These are phyloP conservation scores for Bacterosira constricta DNA, from an alignment of 108 stramenopile species.

Conservation along the genomic window DNA sequence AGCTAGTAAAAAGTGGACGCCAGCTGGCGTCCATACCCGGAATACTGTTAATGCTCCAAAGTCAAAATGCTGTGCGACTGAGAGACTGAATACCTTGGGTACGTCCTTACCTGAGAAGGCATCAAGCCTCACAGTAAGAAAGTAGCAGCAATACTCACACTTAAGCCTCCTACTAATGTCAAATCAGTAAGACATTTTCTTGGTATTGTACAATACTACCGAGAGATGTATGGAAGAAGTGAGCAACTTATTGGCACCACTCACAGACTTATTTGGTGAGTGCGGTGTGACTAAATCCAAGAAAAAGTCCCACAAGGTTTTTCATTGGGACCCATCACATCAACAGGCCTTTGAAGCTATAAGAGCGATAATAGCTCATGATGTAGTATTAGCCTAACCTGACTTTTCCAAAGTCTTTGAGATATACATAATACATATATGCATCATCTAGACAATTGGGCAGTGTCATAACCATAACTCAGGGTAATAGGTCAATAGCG, in stretches of 20 bases:
- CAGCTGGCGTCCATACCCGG: too few relatives aligned
- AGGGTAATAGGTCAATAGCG: neutral
- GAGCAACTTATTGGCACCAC: neutral
- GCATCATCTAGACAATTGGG: slow-evolving; percentile 22
- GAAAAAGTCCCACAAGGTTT: neutral
- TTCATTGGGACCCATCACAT: neutral
- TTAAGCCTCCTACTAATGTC: neutral
- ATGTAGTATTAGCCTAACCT: slow-evolving; percentile 29
- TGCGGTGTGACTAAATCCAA: neutral
- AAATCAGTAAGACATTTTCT: neutral
- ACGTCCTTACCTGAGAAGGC: neutral
- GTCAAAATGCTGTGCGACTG: too few relatives aligned
- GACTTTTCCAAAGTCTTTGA: slow-evolving; percentile 51
- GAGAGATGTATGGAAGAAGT: neutral
- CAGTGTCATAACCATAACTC: neutral
- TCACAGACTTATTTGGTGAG: neutral
- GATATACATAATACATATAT: slow-evolving; percentile 53
- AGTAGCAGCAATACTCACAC: neutral
- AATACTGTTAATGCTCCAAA: too few relatives aligned
- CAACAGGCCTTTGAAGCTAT: neutral
- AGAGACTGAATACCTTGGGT: too few relatives aligned
- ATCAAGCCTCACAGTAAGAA: neutral
- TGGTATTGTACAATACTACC: slow-evolving; percentile 11
- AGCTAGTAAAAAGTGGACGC: too few relatives aligned
- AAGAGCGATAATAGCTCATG: neutral